Conservation (phyloP, 2,329 filamentous ascomycete genomes). For the Aspergillus candidus region DNA sequence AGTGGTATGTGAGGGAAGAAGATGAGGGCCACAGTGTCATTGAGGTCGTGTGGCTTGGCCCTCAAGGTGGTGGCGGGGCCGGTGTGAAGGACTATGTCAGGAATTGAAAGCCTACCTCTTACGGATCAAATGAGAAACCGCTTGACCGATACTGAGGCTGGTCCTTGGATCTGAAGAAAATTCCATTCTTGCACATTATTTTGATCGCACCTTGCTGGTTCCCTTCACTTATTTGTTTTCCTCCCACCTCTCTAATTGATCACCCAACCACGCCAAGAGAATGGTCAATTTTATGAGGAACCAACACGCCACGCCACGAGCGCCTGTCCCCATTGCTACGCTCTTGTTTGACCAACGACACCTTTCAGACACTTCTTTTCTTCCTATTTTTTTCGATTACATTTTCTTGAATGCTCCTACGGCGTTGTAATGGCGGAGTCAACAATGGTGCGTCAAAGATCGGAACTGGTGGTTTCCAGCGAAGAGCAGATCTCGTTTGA, state of each 20-base stretch:
- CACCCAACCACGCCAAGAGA: conserved; percentile 5
- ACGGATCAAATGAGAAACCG: conserved; percentile 14
- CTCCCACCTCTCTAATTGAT: conserved; percentile 2
- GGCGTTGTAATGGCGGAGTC: conserved; percentile 34
- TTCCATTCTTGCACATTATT: conserved; percentile 35
- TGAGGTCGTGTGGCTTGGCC: conserved; percentile 40
- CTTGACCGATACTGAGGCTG: conserved; percentile 27
- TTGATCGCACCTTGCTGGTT: conserved; percentile 14
- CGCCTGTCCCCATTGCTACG: too few species aligned
- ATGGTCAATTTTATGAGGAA: not conserved
- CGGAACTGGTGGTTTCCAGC: conserved; percentile 26
- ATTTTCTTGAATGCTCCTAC: conserved; percentile 27
- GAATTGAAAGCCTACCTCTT: conserved; percentile 16
- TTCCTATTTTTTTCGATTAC: conserved; percentile 16
- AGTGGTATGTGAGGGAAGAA: conserved; percentile 38
- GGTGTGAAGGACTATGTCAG: conserved; percentile 27
- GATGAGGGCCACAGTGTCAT: conserved; percentile 38
- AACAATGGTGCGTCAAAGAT: conserved; percentile 26
- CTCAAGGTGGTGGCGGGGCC: conserved; percentile 33
- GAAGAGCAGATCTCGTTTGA: conserved; percentile 14
- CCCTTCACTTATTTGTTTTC: conserved; percentile 11
- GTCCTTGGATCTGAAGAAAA: conserved; percentile 27
- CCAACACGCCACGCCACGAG: too few species aligned
- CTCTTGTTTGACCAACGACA: not conserved
- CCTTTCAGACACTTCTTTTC: not conserved